Conservation (phyloP, 129 eudicot species). For the Dittrichia graveolens region DNA sequence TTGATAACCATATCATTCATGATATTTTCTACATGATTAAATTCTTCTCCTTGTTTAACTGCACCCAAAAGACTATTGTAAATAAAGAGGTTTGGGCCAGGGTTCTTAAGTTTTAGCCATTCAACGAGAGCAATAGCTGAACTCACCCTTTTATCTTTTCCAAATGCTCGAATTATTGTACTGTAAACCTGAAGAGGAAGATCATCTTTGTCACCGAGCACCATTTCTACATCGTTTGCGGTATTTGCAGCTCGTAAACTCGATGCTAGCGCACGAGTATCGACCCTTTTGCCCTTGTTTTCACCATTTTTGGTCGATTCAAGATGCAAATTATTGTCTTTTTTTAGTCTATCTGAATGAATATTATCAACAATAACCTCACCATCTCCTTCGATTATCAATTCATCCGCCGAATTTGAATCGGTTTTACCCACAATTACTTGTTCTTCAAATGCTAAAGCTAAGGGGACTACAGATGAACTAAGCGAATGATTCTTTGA, state of each 20-base stretch:
- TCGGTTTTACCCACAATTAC: slow-evolving; percentile 35
- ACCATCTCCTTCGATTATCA: slow-evolving; percentile 15
- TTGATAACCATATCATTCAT: slow-evolving; percentile 61
- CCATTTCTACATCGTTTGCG: slow-evolving; percentile 64
- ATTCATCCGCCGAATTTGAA: slow-evolving; percentile 33
- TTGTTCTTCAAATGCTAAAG: slow-evolving; percentile 58
- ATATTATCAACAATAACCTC: slow-evolving; percentile 4
- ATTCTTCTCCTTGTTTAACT: slow-evolving; percentile 54
- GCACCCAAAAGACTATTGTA: slow-evolving; percentile 84
- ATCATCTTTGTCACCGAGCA: slow-evolving; percentile 58
- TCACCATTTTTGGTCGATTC: slow-evolving; percentile 20
- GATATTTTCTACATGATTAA: slow-evolving; percentile 47
- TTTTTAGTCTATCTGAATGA: slow-evolving; percentile 17
- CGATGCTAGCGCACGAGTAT: slow-evolving; percentile 59
- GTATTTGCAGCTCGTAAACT: slow-evolving; percentile 61
- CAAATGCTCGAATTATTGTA: slow-evolving; percentile 67
- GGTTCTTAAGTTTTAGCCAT: slow-evolving; percentile 69
- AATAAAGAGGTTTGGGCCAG: slow-evolving; percentile 65
- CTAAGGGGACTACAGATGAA: slow-evolving; percentile 49
- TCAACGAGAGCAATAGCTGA: slow-evolving; percentile 74
- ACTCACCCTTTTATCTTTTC: slow-evolving; percentile 62
- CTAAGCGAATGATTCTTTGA: slow-evolving; percentile 33
- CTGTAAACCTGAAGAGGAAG: slow-evolving; percentile 80
- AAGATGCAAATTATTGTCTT: slow-evolving; percentile 10
- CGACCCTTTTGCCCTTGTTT: slow-evolving; percentile 39